Evolutionary conservation across 2,329 filamentous ascomycete species (phyloP).

Genomic region (Trichoderma sp.): DNA sequence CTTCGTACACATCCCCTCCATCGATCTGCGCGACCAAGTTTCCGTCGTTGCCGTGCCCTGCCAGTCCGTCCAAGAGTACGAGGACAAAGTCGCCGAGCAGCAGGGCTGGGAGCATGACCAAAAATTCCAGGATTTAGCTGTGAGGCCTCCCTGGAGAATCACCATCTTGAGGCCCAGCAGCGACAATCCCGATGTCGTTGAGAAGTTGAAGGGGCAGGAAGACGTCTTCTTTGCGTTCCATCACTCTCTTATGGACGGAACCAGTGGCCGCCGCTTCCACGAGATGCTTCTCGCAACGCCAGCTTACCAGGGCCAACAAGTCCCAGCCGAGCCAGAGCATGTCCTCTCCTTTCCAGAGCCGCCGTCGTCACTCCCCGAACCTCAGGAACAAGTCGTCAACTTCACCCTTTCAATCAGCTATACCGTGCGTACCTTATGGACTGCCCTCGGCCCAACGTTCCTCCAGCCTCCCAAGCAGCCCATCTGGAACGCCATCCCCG

Average conservation of each 20-base stretch:
- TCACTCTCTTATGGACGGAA: constrained; percentile 53
- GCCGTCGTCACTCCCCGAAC: constrained; percentile 32
- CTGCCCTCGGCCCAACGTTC: constrained; percentile 39
- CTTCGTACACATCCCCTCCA: constrained; percentile 42
- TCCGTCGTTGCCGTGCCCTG: constrained; percentile 32
- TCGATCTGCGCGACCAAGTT: constrained; percentile 45
- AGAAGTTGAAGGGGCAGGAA: neutral
- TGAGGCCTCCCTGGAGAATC: constrained; percentile 47
- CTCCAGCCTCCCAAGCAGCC: constrained; percentile 30
- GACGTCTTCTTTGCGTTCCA: constrained; percentile 51
- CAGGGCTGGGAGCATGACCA: constrained; percentile 42
- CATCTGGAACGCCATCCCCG: constrained; percentile 39
- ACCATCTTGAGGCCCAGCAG: constrained; percentile 32
- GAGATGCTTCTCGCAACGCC: constrained; percentile 44
- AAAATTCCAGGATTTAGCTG: constrained; percentile 40
- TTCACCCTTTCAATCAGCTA: constrained; percentile 41
- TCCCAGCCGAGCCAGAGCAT: neutral
- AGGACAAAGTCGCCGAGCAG: constrained; percentile 31
- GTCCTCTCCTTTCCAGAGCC: constrained; percentile 34
- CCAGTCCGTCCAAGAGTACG: constrained; percentile 27
- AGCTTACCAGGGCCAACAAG: constrained; percentile 23
- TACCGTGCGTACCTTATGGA: constrained; percentile 41
- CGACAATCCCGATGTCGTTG: constrained; percentile 20
- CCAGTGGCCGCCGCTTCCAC: constrained; percentile 49
- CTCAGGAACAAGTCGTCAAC: constrained; percentile 42